Evolutionary conservation across 345 rosid genomes (phyloP).

Genomic region (Citrus unshiu): DNA sequence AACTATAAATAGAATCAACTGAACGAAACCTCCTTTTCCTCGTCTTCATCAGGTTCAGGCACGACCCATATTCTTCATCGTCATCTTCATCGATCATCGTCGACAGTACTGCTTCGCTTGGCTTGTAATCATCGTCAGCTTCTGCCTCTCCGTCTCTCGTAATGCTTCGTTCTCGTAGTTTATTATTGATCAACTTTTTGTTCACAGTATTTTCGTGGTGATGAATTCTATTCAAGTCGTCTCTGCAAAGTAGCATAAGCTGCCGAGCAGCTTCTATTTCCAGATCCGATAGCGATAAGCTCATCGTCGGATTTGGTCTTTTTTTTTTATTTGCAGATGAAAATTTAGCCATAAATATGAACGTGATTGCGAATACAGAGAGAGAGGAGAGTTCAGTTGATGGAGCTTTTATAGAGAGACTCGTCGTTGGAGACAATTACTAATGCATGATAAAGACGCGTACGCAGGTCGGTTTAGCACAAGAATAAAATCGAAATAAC

Average conservation of each 20-base stretch:
- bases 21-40: constrained; percentile 17
- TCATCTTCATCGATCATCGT: not conserved
- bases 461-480: not conserved
- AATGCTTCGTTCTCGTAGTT: not conserved
- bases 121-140: not conserved
- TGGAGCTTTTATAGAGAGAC: not conserved
- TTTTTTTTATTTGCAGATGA: too few species aligned
- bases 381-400: not conserved
- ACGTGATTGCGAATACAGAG: not conserved
- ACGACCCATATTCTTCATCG: not conserved
- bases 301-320: not conserved
- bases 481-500: not conserved
- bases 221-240: not conserved
- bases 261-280: constrained; percentile 27
- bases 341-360: not conserved
- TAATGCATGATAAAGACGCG: not conserved
- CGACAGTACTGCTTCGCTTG: constrained; percentile 7
- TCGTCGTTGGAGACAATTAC: not conserved
- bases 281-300: constrained; percentile 22
- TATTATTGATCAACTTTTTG: not conserved
- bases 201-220: not conserved
- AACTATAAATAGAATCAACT: constrained; percentile 8
- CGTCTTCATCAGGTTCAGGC: not conserved
- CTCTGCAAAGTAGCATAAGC: constrained; percentile 20
- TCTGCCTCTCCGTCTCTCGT: not conserved